A percentile compares a stretch with the other conserved stretches of the same genome.
These are phyloP conservation scores for Polygonum aviculare DNA, from an alignment of 148 eudicot genomes.

Conservation along the genomic window DNA sequence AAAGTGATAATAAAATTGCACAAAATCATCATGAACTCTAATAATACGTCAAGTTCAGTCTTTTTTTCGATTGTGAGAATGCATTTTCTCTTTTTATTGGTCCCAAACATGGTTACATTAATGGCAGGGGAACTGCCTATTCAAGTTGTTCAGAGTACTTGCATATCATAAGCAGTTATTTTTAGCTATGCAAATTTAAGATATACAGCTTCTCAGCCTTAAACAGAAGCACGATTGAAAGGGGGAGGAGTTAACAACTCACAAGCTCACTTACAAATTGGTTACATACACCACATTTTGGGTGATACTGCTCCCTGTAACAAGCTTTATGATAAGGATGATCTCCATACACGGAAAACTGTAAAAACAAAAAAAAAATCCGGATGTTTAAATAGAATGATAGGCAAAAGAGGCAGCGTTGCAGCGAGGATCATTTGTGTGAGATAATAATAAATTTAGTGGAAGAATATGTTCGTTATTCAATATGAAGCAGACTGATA, in stretches of 20 bases:
- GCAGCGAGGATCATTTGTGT: background rate
- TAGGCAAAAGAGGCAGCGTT: background rate
- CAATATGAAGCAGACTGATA: slow-evolving; percentile 13
- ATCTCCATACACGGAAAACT: slow-evolving; percentile 72
- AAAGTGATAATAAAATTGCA: background rate
- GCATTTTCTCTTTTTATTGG: background rate
- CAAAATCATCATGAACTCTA: background rate
- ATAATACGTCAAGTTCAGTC: background rate
- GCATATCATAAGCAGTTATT: no score
- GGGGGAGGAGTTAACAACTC: background rate
- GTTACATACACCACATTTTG: slow-evolving; percentile 73
- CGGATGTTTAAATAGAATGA: background rate
- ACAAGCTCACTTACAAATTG: slow-evolving; percentile 52
- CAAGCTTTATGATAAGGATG: slow-evolving; percentile 72
- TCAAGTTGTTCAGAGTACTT: no score
- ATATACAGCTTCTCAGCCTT: background rate
- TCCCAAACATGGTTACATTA: background rate
- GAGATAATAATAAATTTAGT: background rate
- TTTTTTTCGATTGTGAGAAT: background rate
- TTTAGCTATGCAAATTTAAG: background rate
- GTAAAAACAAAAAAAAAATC: slow-evolving; percentile 7
- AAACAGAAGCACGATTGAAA: background rate
- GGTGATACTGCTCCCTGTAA: slow-evolving; percentile 77
- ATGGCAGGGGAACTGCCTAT: background rate
- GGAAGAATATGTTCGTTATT: background rate